A percentile compares a stretch with the other conserved stretches of the same genome.
Evolutionary conservation across 2,329 filamentous ascomycete species (phyloP).

Genomic region (Trichoderma afroharzianum): DNA sequence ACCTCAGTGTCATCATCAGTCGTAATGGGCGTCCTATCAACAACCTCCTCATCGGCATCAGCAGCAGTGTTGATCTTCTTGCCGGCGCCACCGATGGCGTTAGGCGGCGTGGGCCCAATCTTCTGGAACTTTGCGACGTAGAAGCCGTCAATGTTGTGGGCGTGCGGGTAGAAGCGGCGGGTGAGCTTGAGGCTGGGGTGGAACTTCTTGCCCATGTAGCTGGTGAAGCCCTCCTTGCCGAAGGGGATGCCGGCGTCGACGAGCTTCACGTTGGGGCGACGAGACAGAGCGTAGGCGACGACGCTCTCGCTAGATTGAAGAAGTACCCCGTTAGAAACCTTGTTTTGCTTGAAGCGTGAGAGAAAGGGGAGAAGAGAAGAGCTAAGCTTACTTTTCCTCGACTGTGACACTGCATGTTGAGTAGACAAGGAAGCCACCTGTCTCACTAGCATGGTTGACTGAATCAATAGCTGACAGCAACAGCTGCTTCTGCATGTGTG

Average conservation of each 20-base stretch:
- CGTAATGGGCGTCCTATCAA: conserved; percentile 68
- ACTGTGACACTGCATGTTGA: conserved; percentile 94
- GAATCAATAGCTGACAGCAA: conserved; percentile 92
- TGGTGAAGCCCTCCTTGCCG: conserved; percentile 87
- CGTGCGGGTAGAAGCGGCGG: conserved; percentile 82
- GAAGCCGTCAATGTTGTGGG: conserved; percentile 96
- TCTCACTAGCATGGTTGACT: conserved; percentile 85
- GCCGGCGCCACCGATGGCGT: conserved; percentile 31
- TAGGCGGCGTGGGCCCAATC: conserved; percentile 68
- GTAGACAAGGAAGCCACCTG: conserved; percentile 92
- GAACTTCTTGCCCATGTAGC: conserved; percentile 88
- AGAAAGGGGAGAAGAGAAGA: background rate
- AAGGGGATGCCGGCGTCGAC: conserved; percentile 89
- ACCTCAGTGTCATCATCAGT: conserved; percentile 45
- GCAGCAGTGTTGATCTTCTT: conserved; percentile 31
- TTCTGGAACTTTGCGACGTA: conserved; percentile 98
- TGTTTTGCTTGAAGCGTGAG: background rate
- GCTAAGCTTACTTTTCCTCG: conserved; percentile 63
- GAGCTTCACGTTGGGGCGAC: conserved; percentile 88
- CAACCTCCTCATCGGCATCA: conserved; percentile 38
- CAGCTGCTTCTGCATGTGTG: conserved; percentile 92
- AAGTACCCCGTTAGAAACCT: background rate
- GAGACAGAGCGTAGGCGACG: conserved; percentile 86
- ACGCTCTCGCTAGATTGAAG: conserved; percentile 60
- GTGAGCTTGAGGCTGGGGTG: conserved; percentile 80